These are phyloP conservation scores for Trichosporon ovoides DNA, from an alignment of 1,284 basidiomycete genomes.

Conservation along the genomic window DNA sequence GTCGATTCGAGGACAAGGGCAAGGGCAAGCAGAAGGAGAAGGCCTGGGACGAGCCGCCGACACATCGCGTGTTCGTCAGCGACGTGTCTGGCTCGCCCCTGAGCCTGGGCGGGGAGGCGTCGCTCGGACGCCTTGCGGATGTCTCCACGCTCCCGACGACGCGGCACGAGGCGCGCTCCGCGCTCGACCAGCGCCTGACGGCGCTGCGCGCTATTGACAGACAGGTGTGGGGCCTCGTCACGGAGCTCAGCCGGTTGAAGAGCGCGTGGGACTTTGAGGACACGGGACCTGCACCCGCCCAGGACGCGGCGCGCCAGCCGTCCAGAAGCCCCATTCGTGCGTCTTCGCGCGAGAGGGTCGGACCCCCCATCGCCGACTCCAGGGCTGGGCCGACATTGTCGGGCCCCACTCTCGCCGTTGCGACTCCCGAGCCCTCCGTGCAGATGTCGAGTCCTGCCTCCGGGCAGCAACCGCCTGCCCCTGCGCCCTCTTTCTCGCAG, in stretches of 20 bases:
- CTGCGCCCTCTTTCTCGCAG: too few relatives aligned
- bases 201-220: slow-evolving; percentile 68
- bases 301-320: too few relatives aligned
- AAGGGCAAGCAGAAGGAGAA: not conserved
- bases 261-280: slow-evolving; percentile 53
- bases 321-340: too few relatives aligned
- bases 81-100: not conserved
- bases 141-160: too few relatives aligned
- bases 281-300: not conserved
- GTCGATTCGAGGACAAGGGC: slow-evolving; percentile 2
- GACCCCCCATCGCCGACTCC: too few relatives aligned
- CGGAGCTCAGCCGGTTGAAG: slow-evolving; percentile 67
- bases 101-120: slow-evolving; percentile 27
- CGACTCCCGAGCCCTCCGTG: too few relatives aligned
- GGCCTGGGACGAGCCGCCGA: slow-evolving; percentile 13
- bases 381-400: too few relatives aligned
- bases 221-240: slow-evolving; percentile 63
- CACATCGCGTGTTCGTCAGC: slow-evolving; percentile 16
- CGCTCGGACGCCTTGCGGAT: not conserved
- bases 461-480: too few relatives aligned
- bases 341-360: too few relatives aligned
- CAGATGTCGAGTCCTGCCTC: too few relatives aligned
- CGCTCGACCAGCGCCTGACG: slow-evolving; percentile 72
- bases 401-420: too few relatives aligned
- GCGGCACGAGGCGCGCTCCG: slow-evolving; percentile 28